A percentile compares a stretch with the other conserved stretches of the same genome.
These are phyloP conservation scores for Pisolithus tinctorius DNA, from an alignment of 768 basidiomycete genomes.

Conservation along the genomic window DNA sequence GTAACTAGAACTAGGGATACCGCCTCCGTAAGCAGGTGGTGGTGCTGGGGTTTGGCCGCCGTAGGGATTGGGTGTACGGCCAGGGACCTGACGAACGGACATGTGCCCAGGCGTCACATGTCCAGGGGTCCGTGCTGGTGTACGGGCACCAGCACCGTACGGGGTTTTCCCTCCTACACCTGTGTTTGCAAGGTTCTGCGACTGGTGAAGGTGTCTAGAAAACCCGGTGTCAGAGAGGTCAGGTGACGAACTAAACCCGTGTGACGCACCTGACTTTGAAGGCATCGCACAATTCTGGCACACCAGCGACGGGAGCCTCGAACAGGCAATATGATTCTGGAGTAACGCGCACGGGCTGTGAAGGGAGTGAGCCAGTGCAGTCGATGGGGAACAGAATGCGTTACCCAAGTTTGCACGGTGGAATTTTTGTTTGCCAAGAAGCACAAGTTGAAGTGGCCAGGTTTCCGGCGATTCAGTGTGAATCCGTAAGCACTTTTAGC, in stretches of 20 bases:
- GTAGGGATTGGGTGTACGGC: slow-evolving; percentile 79
- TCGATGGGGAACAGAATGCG: background rate
- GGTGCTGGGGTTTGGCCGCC: slow-evolving; percentile 34
- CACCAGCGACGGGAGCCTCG: slow-evolving; percentile 84
- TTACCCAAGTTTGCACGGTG: slow-evolving; percentile 86
- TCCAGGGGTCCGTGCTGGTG: slow-evolving; percentile 70
- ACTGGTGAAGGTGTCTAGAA: slow-evolving; percentile 68
- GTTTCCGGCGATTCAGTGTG: slow-evolving; percentile 78
- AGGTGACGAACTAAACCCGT: background rate
- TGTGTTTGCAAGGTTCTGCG: slow-evolving; percentile 51
- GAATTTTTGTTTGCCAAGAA: slow-evolving; percentile 92
- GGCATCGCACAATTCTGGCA: slow-evolving; percentile 91
- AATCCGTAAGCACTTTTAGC: slow-evolving; percentile 96
- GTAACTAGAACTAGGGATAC: slow-evolving; percentile 21
- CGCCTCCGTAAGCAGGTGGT: slow-evolving; percentile 29
- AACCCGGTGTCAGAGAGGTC: slow-evolving; percentile 2
- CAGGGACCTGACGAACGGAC: slow-evolving; percentile 61
- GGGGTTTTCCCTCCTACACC: slow-evolving; percentile 71
- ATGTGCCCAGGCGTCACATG: slow-evolving; percentile 73
- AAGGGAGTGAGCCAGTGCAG: slow-evolving; percentile 1
- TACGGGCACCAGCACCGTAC: slow-evolving; percentile 66
- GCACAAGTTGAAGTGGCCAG: slow-evolving; percentile 90
- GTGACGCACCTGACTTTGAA: slow-evolving; percentile 80
- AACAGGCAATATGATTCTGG: slow-evolving; percentile 88
- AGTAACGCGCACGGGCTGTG: slow-evolving; percentile 76